Conservation (phyloP, 495 filamentous ascomycete genomes). For the Penicillium paradoxum region DNA sequence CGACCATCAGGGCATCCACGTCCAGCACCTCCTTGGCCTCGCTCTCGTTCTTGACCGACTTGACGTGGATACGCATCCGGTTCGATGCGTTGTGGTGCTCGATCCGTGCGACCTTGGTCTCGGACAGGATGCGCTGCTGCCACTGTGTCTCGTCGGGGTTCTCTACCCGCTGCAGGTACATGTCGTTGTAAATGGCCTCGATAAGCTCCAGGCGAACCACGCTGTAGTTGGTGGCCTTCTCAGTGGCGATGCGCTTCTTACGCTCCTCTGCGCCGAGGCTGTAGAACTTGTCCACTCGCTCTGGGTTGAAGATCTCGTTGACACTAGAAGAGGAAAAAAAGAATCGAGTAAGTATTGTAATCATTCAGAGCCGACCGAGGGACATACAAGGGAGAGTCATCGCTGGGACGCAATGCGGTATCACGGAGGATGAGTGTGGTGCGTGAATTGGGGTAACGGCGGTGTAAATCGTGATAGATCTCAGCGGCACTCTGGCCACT, state of each 20-base stretch:
- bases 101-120: slow-evolving; percentile 56
- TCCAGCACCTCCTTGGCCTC: slow-evolving; percentile 56
- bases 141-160: slow-evolving; percentile 65
- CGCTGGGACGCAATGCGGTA: slow-evolving; percentile 78
- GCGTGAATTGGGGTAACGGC: slow-evolving; percentile 73
- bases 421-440: slow-evolving; percentile 73
- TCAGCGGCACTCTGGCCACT: slow-evolving; percentile 91
- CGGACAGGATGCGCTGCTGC: slow-evolving; percentile 72
- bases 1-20: slow-evolving; percentile 76
- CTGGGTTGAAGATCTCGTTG: slow-evolving; percentile 93
- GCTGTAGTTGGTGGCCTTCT: slow-evolving; percentile 85
- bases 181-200: slow-evolving; percentile 75
- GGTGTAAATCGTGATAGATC: slow-evolving; percentile 85
- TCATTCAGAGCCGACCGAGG: too few species aligned
- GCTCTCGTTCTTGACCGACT: slow-evolving; percentile 24
- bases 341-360: not conserved
- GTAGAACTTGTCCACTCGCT: slow-evolving; percentile 70
- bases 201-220: slow-evolving; percentile 86
- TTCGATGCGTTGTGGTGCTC: slow-evolving; percentile 45
- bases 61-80: slow-evolving; percentile 37
- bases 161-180: slow-evolving; percentile 77
- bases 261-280: slow-evolving; percentile 57
- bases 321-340: slow-evolving; percentile 51
- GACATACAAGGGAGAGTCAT: slow-evolving; percentile 90
- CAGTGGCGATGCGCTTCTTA: slow-evolving; percentile 53